phyloP scores from a whole-genome alignment of 2,329 filamentous ascomycete genomes.

The Coniochaeta ligniaria region DNA sequence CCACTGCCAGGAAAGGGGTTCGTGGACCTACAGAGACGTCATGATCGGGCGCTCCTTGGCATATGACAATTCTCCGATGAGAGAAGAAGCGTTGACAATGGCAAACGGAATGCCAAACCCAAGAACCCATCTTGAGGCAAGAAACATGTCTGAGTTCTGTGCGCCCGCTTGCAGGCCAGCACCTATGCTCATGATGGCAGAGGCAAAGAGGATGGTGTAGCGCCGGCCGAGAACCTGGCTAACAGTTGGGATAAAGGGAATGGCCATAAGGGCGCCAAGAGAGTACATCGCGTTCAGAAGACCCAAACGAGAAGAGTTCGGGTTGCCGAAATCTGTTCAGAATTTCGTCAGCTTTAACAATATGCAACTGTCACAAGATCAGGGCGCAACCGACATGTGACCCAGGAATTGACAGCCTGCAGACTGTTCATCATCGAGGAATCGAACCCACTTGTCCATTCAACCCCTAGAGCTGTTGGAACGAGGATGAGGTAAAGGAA shows the following conservation, averaged over 20 bases:
- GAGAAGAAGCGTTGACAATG: slow-evolving; percentile 23
- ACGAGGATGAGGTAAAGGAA: slow-evolving; percentile 30
- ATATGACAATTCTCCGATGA: slow-evolving; percentile 28
- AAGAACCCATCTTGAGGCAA: slow-evolving; percentile 22
- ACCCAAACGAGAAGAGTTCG: slow-evolving; percentile 28
- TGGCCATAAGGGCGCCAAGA: slow-evolving; percentile 32
- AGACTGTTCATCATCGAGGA: slow-evolving; percentile 36
- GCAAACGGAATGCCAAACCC: slow-evolving; percentile 26
- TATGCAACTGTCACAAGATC: background rate
- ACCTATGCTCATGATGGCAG: slow-evolving; percentile 25
- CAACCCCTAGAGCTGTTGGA: slow-evolving; percentile 31
- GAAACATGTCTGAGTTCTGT: slow-evolving; percentile 22
- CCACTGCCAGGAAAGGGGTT: background rate
- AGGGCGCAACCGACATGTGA: background rate
- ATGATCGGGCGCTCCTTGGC: slow-evolving; percentile 22
- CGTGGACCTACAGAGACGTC: slow-evolving; percentile 14
- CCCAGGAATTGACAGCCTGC: slow-evolving; percentile 22
- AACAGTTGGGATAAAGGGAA: slow-evolving; percentile 30
- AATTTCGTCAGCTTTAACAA: background rate
- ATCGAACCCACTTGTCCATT: slow-evolving; percentile 35
- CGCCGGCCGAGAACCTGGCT: slow-evolving; percentile 31
- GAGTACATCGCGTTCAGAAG: slow-evolving; percentile 26
- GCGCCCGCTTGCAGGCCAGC: slow-evolving; percentile 25
- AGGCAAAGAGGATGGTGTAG: slow-evolving; percentile 24
- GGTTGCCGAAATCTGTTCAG: slow-evolving; percentile 29